These are phyloP conservation scores for Alternaria metachromatica DNA, from an alignment of 2,329 filamentous ascomycete species.

Conservation along the genomic window DNA sequence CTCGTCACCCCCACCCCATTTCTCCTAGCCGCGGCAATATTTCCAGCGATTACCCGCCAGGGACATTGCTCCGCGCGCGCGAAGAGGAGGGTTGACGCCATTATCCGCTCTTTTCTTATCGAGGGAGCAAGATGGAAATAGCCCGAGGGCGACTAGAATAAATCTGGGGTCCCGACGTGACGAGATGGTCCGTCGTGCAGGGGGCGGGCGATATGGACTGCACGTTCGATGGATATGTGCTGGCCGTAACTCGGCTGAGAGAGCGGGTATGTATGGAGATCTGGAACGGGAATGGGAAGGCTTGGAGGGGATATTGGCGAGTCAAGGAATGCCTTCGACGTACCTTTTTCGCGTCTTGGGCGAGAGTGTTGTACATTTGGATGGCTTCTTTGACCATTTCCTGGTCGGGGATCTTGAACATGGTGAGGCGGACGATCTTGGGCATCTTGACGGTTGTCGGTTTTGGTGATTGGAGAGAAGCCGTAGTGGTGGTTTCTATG, in stretches of 20 bases:
- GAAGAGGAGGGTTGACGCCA: not conserved
- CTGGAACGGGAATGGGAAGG: not conserved
- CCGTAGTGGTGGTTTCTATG: not conserved
- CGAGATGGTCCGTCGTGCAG: constrained; percentile 23
- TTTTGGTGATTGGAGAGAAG: not conserved
- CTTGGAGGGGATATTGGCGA: not conserved
- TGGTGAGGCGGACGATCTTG: constrained; percentile 44
- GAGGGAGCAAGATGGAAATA: constrained; percentile 4
- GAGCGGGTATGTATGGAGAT: constrained; percentile 22
- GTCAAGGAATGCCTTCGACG: constrained; percentile 14
- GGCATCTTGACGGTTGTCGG: constrained; percentile 32
- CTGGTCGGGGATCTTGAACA: constrained; percentile 46
- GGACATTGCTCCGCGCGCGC: constrained; percentile 6
- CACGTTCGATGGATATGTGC: constrained; percentile 13
- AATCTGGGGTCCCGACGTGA: constrained; percentile 24
- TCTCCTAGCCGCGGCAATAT: constrained; percentile 6
- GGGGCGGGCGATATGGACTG: not conserved
- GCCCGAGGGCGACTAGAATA: constrained; percentile 10
- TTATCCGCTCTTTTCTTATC: not conserved
- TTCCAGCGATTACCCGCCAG: constrained; percentile 7
- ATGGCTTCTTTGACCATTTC: constrained; percentile 38
- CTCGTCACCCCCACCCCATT: constrained; percentile 18
- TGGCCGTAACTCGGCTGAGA: constrained; percentile 1
- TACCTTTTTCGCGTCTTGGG: constrained; percentile 45
- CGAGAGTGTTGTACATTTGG: constrained; percentile 43